These are phyloP conservation scores for Cercospora sp. DNA, from an alignment of 2,329 filamentous ascomycete species.

Conservation along the genomic window DNA sequence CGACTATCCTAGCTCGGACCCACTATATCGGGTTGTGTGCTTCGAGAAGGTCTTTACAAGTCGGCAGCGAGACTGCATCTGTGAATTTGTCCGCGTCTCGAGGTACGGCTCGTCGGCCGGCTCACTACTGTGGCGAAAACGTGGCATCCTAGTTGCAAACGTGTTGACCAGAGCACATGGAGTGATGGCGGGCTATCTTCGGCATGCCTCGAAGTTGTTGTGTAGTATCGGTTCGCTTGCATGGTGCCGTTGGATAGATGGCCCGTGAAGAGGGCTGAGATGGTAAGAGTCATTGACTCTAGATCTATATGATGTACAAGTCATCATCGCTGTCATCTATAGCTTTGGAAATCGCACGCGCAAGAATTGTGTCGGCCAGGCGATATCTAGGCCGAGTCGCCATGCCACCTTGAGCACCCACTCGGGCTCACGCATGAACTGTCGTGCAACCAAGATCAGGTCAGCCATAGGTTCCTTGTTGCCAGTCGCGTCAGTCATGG, in stretches of 20 bases:
- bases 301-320: background rate
- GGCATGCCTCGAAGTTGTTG: background rate
- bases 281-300: background rate
- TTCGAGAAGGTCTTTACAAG: background rate
- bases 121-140: background rate
- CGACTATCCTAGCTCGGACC: conserved; percentile 1
- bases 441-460: conserved; percentile 54
- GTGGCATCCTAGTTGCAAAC: background rate
- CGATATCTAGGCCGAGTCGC: conserved; percentile 51
- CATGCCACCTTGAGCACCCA: conserved; percentile 56
- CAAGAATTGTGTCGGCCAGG: conserved; percentile 52
- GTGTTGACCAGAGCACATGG: background rate
- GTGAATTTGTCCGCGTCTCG: background rate
- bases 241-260: background rate
- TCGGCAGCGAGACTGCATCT: background rate
- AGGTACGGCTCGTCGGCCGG: background rate
- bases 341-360: conserved; percentile 36
- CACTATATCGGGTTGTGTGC: background rate
- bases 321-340: conserved; percentile 4
- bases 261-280: background rate
- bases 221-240: background rate
- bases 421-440: conserved; percentile 58
- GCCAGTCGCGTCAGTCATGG: conserved; percentile 41
- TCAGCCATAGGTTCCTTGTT: conserved; percentile 46
- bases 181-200: background rate